Conservation (phyloP, 306 rosid species). For the Styphnolobium japonicum region DNA sequence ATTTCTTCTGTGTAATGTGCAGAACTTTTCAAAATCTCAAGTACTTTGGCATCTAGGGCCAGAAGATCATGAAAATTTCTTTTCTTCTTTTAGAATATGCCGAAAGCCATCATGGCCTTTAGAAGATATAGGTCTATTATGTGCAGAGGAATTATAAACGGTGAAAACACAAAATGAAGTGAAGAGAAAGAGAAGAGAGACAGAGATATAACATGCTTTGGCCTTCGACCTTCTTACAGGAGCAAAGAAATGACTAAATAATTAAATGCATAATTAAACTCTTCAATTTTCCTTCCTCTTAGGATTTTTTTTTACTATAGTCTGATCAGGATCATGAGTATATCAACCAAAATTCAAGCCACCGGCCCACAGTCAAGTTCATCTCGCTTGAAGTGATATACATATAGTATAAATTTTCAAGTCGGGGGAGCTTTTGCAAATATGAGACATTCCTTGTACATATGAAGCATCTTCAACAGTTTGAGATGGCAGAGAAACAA, state of each 20-base stretch:
- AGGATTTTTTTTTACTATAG: not conserved
- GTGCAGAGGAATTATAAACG: not conserved
- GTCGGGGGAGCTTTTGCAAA: not conserved
- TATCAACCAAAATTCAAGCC: not conserved
- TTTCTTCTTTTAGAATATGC: conserved; percentile 11
- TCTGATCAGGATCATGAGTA: not conserved
- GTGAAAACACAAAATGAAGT: not conserved
- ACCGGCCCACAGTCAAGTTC: not conserved
- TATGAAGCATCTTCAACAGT: not conserved
- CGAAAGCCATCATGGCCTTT: not conserved
- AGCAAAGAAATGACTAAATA: not conserved
- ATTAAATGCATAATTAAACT: not conserved
- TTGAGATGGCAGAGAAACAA: not conserved
- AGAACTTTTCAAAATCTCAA: not conserved
- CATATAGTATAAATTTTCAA: not conserved
- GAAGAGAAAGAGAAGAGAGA: not conserved
- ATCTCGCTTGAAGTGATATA: not conserved
- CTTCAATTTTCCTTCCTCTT: not conserved
- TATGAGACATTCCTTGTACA: not conserved
- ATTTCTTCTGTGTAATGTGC: not conserved
- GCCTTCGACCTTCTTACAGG: not conserved
- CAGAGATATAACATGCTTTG: not conserved
- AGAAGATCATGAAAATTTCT: not conserved
- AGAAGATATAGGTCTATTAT: not conserved
- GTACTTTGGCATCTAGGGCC: not conserved